Evolutionary conservation across 305 asterid species (phyloP), one percentile per base, ranked within the genome.

Genomic region (Ruellia speciosa): DNA sequence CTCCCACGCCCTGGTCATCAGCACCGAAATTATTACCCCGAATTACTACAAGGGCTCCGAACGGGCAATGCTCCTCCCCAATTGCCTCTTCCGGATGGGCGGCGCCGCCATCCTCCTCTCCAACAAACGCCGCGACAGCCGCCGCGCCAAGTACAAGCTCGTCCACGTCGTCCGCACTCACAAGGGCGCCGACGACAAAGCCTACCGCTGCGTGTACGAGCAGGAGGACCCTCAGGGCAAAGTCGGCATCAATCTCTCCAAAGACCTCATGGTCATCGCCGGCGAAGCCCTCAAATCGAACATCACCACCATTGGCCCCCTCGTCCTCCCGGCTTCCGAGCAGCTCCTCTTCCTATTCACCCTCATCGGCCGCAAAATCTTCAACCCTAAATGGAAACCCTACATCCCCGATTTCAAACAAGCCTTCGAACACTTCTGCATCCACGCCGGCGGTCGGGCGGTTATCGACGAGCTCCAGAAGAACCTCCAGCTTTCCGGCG

Each of bases 1-100:
- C 54, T 85, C 92, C 0, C 35, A 73, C 52, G 87, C 88, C 0
- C 54, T 87, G 5, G 85, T 87, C 2, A 57, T 84, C 0, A 87
- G 96, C 52, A 84, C 94, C 0, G 94, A 87, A 20, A 85, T 87
- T 1, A 77, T 87, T 0, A 87, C 94, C 6, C 96, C 92, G 0
- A 82, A 85, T 14, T 82, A 85, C 60, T 87, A 84, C 71, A 64
- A 77, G 19, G 96, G 96, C 0, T 69, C 82, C 14, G 96, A 87
- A 55, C 51, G 89, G 14, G 92, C 94, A 10, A 88, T 88, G 97
- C 79, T 88, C 57, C 79, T 88, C 20, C 92, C 95, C 2, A 88
- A 88, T 60, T 88, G 97, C 75, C 75, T 88, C 68, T 88, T 86
- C 66, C 77, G 95, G 14, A 78, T 86, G 88, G 96, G 96, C 12